Conservation (phyloP, 345 rosid species). For the Populus deltoides region DNA sequence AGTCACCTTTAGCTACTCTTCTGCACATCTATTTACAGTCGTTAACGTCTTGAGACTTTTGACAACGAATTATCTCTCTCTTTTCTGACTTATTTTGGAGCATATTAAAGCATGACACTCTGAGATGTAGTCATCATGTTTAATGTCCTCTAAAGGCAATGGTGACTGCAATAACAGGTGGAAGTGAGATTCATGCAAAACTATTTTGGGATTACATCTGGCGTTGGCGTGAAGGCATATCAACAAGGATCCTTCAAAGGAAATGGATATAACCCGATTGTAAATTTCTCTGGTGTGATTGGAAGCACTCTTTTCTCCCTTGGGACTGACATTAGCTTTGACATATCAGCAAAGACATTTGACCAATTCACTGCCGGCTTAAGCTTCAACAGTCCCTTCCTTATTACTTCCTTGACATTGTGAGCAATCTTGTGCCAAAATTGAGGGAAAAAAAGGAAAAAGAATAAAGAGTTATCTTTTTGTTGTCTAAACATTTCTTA, state of each 20-base stretch:
- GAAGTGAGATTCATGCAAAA: constrained; percentile 40
- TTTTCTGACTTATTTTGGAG: too few species aligned
- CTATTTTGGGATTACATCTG: constrained; percentile 41
- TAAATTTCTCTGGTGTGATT: constrained; percentile 40
- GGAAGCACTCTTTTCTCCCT: constrained; percentile 41
- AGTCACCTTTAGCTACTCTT: background rate
- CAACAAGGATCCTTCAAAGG: constrained; percentile 21
- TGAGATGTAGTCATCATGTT: too few species aligned
- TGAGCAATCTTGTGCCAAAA: constrained; percentile 24
- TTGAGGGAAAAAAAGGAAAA: background rate
- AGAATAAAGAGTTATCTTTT: background rate
- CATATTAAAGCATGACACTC: too few species aligned
- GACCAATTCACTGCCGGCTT: constrained; percentile 39
- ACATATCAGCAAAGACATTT: constrained; percentile 23
- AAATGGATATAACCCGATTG: constrained; percentile 29
- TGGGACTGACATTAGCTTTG: constrained; percentile 36
- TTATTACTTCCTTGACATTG: constrained; percentile 47
- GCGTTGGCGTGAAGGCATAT: constrained; percentile 32
- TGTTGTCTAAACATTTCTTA: background rate
- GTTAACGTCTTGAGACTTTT: too few species aligned
- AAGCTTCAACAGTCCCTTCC: constrained; percentile 33
- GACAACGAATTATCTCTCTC: too few species aligned
- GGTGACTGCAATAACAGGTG: constrained; percentile 30
- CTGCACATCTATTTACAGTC: too few species aligned
- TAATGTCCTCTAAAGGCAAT: background rate